Base-by-base conservation (phyloP, 192 early-diverging fungal species). In the Entomortierella parvispora region DNA sequence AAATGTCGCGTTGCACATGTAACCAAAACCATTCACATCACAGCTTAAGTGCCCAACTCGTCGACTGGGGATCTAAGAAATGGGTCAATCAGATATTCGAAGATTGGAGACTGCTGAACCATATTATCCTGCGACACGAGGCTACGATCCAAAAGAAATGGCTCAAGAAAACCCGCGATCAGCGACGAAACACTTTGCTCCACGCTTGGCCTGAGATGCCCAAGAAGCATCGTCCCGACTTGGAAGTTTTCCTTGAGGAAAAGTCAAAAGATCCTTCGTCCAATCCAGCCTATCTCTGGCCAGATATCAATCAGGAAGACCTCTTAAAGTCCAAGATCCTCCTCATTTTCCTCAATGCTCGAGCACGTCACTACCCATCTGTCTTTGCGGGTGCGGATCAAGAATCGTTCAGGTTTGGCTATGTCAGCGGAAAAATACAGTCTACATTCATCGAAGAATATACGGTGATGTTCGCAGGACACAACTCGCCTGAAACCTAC, bases 281-380 rank as follows among this genome's bases (percentile, higher is more conserved):
- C 5, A 32, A 48, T 33, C 22, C 5, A 26, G 62, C 44, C 7
- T 71, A 64, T 58, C 26, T 71, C 20, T 71, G 69, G 69, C 69
- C 69, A 31, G 17, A 65, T 58, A 64, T 71, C 62, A 71, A 64
- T 20, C 69, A 71, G n/a, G 69, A 71, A 55, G 69, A 71, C 33
- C 69, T 71, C 33, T 25, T 71, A 25, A 71, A 71, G 42, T 55
- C 69, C 47, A 71, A 71, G 42, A 26, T 71, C 11, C 17, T 71
- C 43, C 69, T 64, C 42, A 59, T 71, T 26, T 71, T 71, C 52
- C 69, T 71, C 62, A 71, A 71, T 46, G 45, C 69, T 8, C 45
- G 69, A 6, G 69, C 55, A 22, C 69, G 69, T 52, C 54, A 71
- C 46, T 71, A 44, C 29, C 69, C 69, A n/a, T 71, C 69, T 11